phyloP scores from a whole-genome alignment of 164 flowering plant species.

The Tetracentron sinense region DNA sequence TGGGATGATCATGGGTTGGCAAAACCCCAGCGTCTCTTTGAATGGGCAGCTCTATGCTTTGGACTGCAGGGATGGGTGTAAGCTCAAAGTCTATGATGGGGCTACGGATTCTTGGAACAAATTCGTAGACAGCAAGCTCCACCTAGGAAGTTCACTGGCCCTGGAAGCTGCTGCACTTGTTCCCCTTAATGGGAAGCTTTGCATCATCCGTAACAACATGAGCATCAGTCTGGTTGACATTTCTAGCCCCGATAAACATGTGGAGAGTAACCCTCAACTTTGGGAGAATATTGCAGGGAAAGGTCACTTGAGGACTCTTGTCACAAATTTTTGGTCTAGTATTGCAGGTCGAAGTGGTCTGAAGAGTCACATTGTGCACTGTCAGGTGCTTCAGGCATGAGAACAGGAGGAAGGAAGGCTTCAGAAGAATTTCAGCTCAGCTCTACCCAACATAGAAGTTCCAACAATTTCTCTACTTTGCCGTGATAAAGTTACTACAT shows the following conservation, averaged over 20 bases:
- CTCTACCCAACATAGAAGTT: neutral
- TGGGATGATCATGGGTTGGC: constrained; percentile 90
- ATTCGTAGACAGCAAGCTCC: constrained; percentile 81
- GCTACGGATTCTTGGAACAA: constrained; percentile 74
- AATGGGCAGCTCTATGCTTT: constrained; percentile 76
- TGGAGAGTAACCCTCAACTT: constrained; percentile 60
- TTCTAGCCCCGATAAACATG: constrained; percentile 49
- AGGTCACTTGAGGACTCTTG: constrained; percentile 63
- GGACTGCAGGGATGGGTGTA: constrained; percentile 94
- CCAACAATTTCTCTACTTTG: constrained; percentile 7
- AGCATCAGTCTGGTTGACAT: constrained; percentile 89
- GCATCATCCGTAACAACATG: constrained; percentile 95
- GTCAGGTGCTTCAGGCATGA: constrained; percentile 96
- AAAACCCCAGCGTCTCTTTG: constrained; percentile 81
- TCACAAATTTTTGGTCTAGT: constrained; percentile 75
- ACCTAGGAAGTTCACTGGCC: constrained; percentile 80
- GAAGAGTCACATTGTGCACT: constrained; percentile 88
- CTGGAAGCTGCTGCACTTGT: constrained; percentile 94
- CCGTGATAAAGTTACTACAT: constrained; percentile 5
- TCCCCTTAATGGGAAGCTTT: constrained; percentile 84
- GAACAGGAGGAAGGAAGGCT: constrained; percentile 9
- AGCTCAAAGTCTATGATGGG: constrained; percentile 70
- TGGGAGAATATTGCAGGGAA: constrained; percentile 83
- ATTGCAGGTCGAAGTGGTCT: constrained; percentile 75
- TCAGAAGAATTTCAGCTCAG: constrained; percentile 5